Conservation (phyloP, 495 filamentous ascomycete species). For the Penicillium nucicola region DNA sequence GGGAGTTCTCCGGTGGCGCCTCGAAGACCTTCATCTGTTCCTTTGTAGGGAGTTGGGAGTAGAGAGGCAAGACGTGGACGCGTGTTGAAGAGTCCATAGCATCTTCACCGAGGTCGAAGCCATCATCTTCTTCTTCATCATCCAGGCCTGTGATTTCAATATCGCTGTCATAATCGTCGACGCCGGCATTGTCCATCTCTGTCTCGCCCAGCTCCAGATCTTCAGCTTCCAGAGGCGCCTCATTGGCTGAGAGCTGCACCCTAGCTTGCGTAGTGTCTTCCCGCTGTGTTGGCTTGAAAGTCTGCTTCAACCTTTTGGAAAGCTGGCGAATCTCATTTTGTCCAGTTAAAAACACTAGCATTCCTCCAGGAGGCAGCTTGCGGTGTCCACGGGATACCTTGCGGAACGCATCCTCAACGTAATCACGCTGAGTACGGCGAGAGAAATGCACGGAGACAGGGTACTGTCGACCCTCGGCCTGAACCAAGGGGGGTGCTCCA, state of each 20-base stretch:
- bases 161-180: slow-evolving; percentile 43
- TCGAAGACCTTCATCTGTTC: slow-evolving; percentile 96
- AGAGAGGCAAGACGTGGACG: slow-evolving; percentile 86
- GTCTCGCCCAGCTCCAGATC: slow-evolving; percentile 77
- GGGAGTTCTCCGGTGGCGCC: slow-evolving; percentile 74
- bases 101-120: slow-evolving; percentile 58
- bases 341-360: slow-evolving; percentile 94
- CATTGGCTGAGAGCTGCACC: slow-evolving; percentile 70
- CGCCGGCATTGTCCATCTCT: slow-evolving; percentile 39
- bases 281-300: slow-evolving; percentile 60
- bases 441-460: slow-evolving; percentile 88
- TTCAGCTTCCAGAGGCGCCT: slow-evolving; percentile 79
- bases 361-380: slow-evolving; percentile 85
- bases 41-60: slow-evolving; percentile 89
- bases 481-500: slow-evolving; percentile 75
- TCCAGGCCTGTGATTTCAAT: slow-evolving; percentile 48
- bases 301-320: slow-evolving; percentile 69
- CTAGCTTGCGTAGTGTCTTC: slow-evolving; percentile 54
- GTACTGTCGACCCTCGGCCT: slow-evolving; percentile 93
- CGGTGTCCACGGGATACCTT: slow-evolving; percentile 88
- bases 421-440: slow-evolving; percentile 78
- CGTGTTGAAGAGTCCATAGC: slow-evolving; percentile 62
- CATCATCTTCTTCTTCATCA: slow-evolving; percentile 54
- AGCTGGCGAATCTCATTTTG: slow-evolving; percentile 85
- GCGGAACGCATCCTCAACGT: slow-evolving; percentile 80